A percentile compares a stretch with the other conserved stretches of the same genome.
phyloP scores from a whole-genome alignment of 2,329 filamentous ascomycete species.

The Pyrenophora seminiperda region DNA sequence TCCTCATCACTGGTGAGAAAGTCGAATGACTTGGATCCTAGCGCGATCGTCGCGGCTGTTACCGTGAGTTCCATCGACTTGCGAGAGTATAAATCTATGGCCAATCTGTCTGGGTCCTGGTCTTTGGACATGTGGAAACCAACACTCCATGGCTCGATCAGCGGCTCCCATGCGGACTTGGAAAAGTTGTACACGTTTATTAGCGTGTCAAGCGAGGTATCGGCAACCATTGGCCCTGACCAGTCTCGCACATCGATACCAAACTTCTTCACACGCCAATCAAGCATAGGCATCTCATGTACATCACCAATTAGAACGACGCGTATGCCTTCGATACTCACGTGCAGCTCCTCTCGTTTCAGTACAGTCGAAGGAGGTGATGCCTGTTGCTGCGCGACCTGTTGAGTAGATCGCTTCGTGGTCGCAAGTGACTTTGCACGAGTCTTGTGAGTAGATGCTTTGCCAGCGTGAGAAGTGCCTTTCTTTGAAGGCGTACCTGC shows the following conservation, averaged over 20 bases:
- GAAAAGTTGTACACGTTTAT: conserved; percentile 99
- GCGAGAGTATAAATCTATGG: conserved; percentile 84
- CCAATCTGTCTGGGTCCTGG: conserved; percentile 73
- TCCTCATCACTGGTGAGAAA: conserved; percentile 90
- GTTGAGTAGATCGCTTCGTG: conserved; percentile 52
- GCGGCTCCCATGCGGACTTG: conserved; percentile 96
- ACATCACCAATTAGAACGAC: conserved; percentile 93
- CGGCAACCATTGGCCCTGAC: conserved; percentile 84
- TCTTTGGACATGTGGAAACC: conserved; percentile 86
- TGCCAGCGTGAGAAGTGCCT: conserved; percentile 55
- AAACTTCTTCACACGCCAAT: conserved; percentile 91
- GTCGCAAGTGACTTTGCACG: conserved; percentile 55
- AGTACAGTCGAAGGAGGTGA: conserved; percentile 61
- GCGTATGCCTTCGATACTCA: conserved; percentile 84
- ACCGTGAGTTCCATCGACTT: conserved; percentile 91
- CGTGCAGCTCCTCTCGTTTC: conserved; percentile 79
- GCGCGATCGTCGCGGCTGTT: conserved; percentile 89
- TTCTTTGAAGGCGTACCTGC: conserved; percentile 56
- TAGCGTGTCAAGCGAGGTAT: conserved; percentile 90
- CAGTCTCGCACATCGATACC: conserved; percentile 85
- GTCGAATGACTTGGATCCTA: conserved; percentile 89
- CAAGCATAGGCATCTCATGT: conserved; percentile 92
- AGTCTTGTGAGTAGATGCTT: conserved; percentile 54
- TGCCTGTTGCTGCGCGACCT: conserved; percentile 62
- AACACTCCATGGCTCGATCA: conserved; percentile 96